These are phyloP conservation scores for Solanum pimpinellifolium DNA, from an alignment of 257 asterid genomes.

Conservation along the genomic window DNA sequence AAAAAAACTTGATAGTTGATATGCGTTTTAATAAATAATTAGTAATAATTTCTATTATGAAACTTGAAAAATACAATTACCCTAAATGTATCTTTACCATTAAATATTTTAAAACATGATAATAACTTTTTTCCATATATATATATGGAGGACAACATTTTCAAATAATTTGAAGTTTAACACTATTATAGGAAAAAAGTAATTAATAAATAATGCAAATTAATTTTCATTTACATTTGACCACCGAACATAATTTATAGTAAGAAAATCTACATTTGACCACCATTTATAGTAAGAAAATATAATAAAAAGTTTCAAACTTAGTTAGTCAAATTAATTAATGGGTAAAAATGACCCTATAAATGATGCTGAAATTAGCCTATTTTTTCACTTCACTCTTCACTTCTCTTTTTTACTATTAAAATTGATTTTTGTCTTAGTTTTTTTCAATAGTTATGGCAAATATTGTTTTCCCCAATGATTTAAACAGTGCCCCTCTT, in stretches of 20 bases:
- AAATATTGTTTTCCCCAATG: background rate
- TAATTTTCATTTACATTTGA: background rate
- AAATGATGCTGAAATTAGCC: background rate
- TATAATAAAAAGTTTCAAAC: background rate
- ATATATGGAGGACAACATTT: background rate
- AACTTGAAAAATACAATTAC: background rate
- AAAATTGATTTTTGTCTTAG: background rate
- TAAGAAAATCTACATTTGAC: background rate
- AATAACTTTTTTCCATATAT: background rate
- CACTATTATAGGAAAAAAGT: background rate
- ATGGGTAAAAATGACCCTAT: background rate
- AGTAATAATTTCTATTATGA: no score
- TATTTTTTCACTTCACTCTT: background rate
- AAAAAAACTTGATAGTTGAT: no score
- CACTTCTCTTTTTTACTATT: background rate
- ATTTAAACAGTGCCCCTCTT: background rate
- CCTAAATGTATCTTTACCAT: background rate
- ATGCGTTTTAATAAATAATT: no score
- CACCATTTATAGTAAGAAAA: background rate
- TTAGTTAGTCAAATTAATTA: background rate
- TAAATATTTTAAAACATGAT: background rate
- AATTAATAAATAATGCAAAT: background rate
- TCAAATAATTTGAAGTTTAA: background rate
- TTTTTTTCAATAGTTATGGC: background rate
- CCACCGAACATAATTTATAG: background rate